phyloP scores from a whole-genome alignment of 495 filamentous ascomycete genomes.

The Trichoderma virens region DNA sequence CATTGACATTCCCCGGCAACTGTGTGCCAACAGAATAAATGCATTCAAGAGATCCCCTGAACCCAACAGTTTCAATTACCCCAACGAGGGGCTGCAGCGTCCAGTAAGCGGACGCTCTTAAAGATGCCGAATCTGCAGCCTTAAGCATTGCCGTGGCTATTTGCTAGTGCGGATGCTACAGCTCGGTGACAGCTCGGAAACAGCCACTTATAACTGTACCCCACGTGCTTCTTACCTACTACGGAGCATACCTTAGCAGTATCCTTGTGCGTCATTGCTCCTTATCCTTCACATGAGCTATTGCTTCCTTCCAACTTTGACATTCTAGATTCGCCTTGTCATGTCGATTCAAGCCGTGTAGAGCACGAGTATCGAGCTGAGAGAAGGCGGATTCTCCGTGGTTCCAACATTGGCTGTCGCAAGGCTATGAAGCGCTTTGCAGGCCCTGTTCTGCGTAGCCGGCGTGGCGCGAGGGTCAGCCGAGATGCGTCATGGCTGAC shows the following conservation, averaged over 20 bases:
- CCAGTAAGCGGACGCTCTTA: too few species aligned
- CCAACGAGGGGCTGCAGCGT: not conserved
- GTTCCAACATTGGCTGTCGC: not conserved
- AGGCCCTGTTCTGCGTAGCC: not conserved
- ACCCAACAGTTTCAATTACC: not conserved
- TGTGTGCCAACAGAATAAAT: too few species aligned
- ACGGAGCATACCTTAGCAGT: too few species aligned
- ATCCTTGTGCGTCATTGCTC: not conserved
- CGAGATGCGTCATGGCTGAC: slow-evolving; percentile 9
- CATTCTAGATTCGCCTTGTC: not conserved
- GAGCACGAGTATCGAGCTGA: not conserved
- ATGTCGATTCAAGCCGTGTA: not conserved
- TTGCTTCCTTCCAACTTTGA: not conserved
- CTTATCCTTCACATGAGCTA: not conserved
- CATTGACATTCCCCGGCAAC: not conserved
- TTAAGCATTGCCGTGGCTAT: too few species aligned
- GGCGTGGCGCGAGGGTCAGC: not conserved
- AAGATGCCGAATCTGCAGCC: too few species aligned
- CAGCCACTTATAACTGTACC: not conserved
- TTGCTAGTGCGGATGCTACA: not conserved
- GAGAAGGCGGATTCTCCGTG: not conserved
- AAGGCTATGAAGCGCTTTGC: slow-evolving; percentile 8
- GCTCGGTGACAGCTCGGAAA: not conserved
- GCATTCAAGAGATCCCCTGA: not conserved
- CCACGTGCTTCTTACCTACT: not conserved